Percentiles rank a stretch among this genome's conserved stretches.
Conservation (phyloP, 2,329 filamentous ascomycete genomes). For the Aspergillus cejpii region DNA sequence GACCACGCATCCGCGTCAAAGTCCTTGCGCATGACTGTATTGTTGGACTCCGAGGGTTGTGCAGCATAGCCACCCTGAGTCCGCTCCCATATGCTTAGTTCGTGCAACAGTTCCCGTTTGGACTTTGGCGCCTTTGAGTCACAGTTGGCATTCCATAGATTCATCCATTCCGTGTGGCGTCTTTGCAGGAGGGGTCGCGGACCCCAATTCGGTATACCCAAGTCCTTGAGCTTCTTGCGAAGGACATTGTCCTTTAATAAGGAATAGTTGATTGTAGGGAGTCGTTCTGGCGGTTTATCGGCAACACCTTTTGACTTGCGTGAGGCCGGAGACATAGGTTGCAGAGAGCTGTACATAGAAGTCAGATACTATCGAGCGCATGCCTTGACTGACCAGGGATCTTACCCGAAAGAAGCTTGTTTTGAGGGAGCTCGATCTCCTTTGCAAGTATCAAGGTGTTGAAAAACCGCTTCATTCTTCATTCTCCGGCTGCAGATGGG, state of each 20-base stretch:
- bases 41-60: slow-evolving; percentile 17
- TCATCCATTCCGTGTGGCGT: slow-evolving; percentile 88
- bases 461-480: slow-evolving; percentile 69
- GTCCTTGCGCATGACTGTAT: slow-evolving; percentile 70
- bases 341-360: slow-evolving; percentile 18
- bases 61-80: slow-evolving; percentile 61
- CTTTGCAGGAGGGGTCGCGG: slow-evolving; percentile 63
- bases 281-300: slow-evolving; percentile 50
- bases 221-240: slow-evolving; percentile 71
- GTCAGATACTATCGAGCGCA: slow-evolving; percentile 13
- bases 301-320: slow-evolving; percentile 16
- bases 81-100: slow-evolving; percentile 80
- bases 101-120: slow-evolving; percentile 65
- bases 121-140: slow-evolving; percentile 68
- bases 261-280: slow-evolving; percentile 78
- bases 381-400: not conserved
- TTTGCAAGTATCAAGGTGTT: slow-evolving; percentile 68
- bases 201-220: slow-evolving; percentile 69
- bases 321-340: slow-evolving; percentile 13
- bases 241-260: slow-evolving; percentile 73
- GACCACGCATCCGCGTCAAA: slow-evolving; percentile 78
- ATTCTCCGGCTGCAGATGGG: slow-evolving; percentile 74
- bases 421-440: slow-evolving; percentile 18
- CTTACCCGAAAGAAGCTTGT: slow-evolving; percentile 25
- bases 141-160: slow-evolving; percentile 94